A percentile compares a stretch with the other conserved stretches of the same genome.
These are phyloP conservation scores for Jackrogersella minutella DNA, from an alignment of 495 filamentous ascomycete species.

Conservation along the genomic window DNA sequence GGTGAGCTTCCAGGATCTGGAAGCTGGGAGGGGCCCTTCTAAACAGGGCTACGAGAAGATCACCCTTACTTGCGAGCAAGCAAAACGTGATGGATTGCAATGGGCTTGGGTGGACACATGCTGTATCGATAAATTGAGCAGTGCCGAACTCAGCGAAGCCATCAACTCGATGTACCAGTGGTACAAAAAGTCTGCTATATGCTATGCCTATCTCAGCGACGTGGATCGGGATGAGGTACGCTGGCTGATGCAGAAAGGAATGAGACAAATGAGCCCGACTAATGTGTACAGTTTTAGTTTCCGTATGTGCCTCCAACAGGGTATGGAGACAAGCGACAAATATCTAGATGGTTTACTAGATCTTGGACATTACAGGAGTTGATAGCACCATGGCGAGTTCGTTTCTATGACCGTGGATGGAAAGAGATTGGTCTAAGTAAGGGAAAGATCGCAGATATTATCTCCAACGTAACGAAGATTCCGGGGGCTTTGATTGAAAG, in stretches of 20 bases:
- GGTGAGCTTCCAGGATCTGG: conserved; percentile 44
- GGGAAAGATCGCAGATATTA: background rate
- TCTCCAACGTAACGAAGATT: conserved; percentile 36
- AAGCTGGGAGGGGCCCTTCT: conserved; percentile 12
- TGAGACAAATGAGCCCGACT: background rate
- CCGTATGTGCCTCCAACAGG: conserved; percentile 1
- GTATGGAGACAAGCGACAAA: background rate
- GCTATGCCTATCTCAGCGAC: conserved; percentile 48
- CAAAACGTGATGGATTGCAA: conserved; percentile 30
- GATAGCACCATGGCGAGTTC: conserved; percentile 37
- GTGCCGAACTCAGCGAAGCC: conserved; percentile 53
- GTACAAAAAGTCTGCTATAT: conserved; percentile 46
- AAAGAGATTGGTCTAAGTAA: conserved; percentile 17
- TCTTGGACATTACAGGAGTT: conserved; percentile 51
- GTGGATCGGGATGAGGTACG: conserved; percentile 6
- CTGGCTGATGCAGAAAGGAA: background rate
- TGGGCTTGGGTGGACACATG: conserved; percentile 59
- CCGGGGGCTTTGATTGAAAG: conserved; percentile 4
- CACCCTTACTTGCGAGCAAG: conserved; percentile 44
- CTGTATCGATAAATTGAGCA: conserved; percentile 57
- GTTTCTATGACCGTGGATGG: conserved; percentile 44
- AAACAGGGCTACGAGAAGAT: conserved; percentile 46
- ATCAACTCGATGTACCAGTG: conserved; percentile 61
- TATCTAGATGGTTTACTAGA: conserved; percentile 43
- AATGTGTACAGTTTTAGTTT: conserved; percentile 7